A percentile compares a stretch with the other conserved stretches of the same genome.
Conservation (phyloP, 495 filamentous ascomycete genomes). For the Pseudotulostoma volvatum region DNA sequence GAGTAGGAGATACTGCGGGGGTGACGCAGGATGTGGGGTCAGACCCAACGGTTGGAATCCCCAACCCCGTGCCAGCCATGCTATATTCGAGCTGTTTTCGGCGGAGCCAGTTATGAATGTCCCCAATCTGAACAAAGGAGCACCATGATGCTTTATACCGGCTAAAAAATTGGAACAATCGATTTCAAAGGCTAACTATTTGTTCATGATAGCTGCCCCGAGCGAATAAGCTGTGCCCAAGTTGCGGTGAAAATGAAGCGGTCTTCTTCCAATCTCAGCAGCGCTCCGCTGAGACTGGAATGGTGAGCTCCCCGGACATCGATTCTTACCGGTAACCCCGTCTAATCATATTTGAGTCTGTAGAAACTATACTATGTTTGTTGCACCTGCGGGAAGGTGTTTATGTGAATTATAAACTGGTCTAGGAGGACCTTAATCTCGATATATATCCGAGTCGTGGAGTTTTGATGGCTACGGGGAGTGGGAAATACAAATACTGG, state of each 20-base stretch:
- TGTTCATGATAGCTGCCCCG: constrained; percentile 57
- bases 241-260: constrained; percentile 68
- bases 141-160: too few species aligned
- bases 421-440: too few species aligned
- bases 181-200: constrained; percentile 31
- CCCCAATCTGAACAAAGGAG: too few species aligned
- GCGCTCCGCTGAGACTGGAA: constrained; percentile 88
- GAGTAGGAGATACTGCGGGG: constrained; percentile 86
- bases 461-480: too few species aligned
- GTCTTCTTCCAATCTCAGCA: constrained; percentile 99
- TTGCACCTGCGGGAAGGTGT: constrained; percentile 79
- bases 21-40: constrained; percentile 91
- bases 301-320: constrained; percentile 55
- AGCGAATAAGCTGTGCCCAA: constrained; percentile 64
- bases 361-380: constrained; percentile 98
- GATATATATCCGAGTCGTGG: too few species aligned
- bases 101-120: too few species aligned
- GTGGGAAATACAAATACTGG: too few species aligned
- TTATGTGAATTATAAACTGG: constrained; percentile 35
- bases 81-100: too few species aligned
- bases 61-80: too few species aligned
- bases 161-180: constrained; percentile 3
- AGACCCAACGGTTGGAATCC: constrained; percentile 87
- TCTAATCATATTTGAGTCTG: too few species aligned
- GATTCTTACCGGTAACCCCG: too few species aligned